Conservation (phyloP, 148 eudicot genomes). For the Arctostaphylos glauca region DNA sequence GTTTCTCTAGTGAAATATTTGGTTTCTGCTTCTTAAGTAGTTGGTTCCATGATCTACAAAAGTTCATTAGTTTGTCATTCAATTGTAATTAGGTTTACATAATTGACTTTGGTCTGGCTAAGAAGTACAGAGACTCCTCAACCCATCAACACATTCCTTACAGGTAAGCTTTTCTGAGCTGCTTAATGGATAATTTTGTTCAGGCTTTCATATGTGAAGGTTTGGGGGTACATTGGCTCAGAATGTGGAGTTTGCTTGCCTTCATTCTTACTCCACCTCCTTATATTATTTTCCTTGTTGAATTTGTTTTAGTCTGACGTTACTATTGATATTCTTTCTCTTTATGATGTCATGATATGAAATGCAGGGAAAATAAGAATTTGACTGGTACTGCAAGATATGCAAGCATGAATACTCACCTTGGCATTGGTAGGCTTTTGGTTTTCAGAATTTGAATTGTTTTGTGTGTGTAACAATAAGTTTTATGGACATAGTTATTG, state of each 20-base stretch:
- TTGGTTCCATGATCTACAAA: slow-evolving; percentile 8
- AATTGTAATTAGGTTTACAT: slow-evolving; percentile 60
- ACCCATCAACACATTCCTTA: slow-evolving; percentile 97
- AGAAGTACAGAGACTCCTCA: slow-evolving; percentile 90
- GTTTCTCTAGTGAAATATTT: slow-evolving; percentile 29
- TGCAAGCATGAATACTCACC: slow-evolving; percentile 85
- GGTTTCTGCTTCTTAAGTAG: neutral
- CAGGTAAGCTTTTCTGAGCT: slow-evolving; percentile 41
- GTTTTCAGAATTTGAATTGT: neutral
- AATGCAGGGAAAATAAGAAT: slow-evolving; percentile 79
- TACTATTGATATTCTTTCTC: neutral
- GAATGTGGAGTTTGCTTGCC: slow-evolving; percentile 11
- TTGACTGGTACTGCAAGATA: slow-evolving; percentile 90
- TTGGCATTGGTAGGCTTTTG: slow-evolving; percentile 63
- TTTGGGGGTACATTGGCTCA: neutral
- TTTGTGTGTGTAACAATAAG: neutral
- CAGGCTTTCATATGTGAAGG: neutral
- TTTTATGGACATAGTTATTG: neutral
- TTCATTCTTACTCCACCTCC: neutral
- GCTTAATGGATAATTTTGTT: neutral
- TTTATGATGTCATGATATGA: neutral
- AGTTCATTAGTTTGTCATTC: slow-evolving; percentile 14
- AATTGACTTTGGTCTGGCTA: slow-evolving; percentile 97
- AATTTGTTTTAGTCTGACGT: neutral
- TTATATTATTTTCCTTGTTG: neutral